Evolutionary conservation across 148 eudicot species (phyloP), one percentile per base, ranked within the genome.

Genomic region (Camellia japonica): DNA sequence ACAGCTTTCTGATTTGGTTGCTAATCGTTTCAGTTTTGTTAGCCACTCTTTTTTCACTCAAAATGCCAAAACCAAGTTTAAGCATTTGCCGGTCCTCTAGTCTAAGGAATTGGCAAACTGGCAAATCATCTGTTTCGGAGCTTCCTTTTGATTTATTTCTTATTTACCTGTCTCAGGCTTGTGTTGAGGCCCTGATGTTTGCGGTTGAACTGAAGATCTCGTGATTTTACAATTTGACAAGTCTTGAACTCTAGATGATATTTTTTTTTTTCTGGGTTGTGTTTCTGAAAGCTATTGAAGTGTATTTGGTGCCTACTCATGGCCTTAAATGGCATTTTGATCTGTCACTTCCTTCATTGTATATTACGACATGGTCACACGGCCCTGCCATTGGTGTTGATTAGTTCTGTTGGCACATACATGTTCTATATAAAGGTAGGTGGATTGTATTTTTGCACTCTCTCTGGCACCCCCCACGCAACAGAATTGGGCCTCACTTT

Each of bases 201-300:
- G 44, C 38, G 2, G 15, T 49, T 64, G 61, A 65, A 51, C 52
- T 16, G 73, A 66, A 78, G 41, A 78, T 41, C 49, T 12, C 52
- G 46, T n/a, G 23, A 38, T 55, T 47, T 30, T 38, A 30, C 63
- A 14, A 73, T 47, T 74, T 38, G 1, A 10, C 30, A 59, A 74
- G 15, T 74, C 14, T 49, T 43, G 63, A 19, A 73, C 46, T 47
- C 68, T 38, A 51, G 20, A 73, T 49, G 38, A 5, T 80, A 49
- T 41, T 49, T 54, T 42, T 74, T 16, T 62, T 54, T 42, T 74
- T 43, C 10, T 52, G 60, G 61, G 64, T 66, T 78, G 73, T 78
- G 80, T 68, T 71, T 71, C 0, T 18, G 30, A 20, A 71, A 61
- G 75, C 68, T 79, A 56, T 60, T 49, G 70, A 72, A 72, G 81